phyloP scores from a whole-genome alignment of 2,329 filamentous ascomycete species.

The Neocatenulostroma microsporum region DNA sequence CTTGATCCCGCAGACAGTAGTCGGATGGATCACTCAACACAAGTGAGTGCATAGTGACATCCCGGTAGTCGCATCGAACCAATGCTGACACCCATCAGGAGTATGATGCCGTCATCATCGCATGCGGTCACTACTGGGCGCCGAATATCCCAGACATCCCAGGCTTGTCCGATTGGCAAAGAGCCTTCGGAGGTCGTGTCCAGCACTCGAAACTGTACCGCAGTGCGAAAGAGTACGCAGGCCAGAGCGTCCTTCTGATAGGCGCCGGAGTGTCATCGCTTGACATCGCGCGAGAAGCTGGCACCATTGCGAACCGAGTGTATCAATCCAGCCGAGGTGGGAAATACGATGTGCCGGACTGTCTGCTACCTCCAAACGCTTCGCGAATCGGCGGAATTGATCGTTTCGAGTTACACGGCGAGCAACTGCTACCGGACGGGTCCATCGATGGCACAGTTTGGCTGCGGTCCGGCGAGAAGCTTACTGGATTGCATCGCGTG shows the following conservation, averaged over 20 bases:
- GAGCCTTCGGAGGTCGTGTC: conserved; percentile 38
- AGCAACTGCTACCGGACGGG: conserved; percentile 13
- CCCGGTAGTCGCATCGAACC: conserved; percentile 4
- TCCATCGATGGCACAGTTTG: conserved; percentile 45
- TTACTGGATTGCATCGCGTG: conserved; percentile 53
- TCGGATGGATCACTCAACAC: too few relatives aligned
- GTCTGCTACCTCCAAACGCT: conserved; percentile 47
- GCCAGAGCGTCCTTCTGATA: conserved; percentile 51
- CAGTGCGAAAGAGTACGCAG: conserved; percentile 39
- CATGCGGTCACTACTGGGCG: conserved; percentile 49
- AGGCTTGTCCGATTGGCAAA: conserved; percentile 42
- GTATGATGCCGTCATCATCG: conserved; percentile 48
- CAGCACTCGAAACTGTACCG: conserved; percentile 48
- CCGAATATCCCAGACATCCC: conserved; percentile 43
- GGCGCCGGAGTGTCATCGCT: conserved; percentile 50
- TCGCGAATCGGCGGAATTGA: conserved; percentile 47
- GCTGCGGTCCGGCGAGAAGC: conserved; percentile 45
- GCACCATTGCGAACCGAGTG: conserved; percentile 36
- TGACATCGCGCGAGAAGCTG: conserved; percentile 49
- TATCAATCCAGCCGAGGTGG: conserved; percentile 55
- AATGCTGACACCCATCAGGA: neutral
- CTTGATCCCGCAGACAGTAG: too few relatives aligned
- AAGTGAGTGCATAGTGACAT: too few relatives aligned
- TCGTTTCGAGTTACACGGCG: conserved; percentile 33
- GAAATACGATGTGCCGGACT: conserved; percentile 50